Evolutionary conservation across 805 yeast species (phyloP), one percentile per base, ranked within the genome.

Genomic region (Saturnispora serradocipensis): DNA sequence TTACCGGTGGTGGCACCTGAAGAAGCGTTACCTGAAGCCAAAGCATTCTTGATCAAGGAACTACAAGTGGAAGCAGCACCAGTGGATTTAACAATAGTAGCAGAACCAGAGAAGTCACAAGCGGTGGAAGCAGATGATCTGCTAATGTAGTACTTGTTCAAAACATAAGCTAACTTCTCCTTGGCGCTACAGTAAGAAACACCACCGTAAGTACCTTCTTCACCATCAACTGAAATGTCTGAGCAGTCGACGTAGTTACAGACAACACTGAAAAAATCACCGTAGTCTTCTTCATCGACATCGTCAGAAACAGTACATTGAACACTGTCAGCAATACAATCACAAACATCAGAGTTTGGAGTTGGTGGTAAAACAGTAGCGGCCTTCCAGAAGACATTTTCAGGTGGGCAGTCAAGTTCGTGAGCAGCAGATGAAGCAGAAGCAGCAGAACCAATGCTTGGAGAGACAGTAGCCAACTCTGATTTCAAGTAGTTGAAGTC

Each of bases 21-120:
- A 10, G 60, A 51, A 9, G 61, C 62, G 18, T 62, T 51, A 11
- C 68, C 58, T 10, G 63, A 60, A 15, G 45, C 58, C 2, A 59
- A 30, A 9, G 54, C 56, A 15, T 38, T 35, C 13, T 48, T 50
- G 13, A 78, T 61, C 54, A 74, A 61, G 30, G 80, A 71, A 27
- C 77, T 58, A 71, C 89, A 83, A 40, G 77, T 64, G 8, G 64
- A 56, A 6, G 59, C 60, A 34, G 62, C 46, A 30, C 34, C 34
- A 22, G 78, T 68, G 36, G 74, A 73, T 34, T 76, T 65, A 50
- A 64, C 62, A 50, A 78, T 52, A n/a, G 84, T 62, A 35, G 90
- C 93, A 53, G 83, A 75, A 51, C 95, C 91, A 51, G 64, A 64
- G 67, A 85, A 87, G 66, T 78, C 80, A 72, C 95, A 87, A 53